phyloP scores from a whole-genome alignment of 2,329 filamentous ascomycete genomes.

The Simplicillium sp. region DNA sequence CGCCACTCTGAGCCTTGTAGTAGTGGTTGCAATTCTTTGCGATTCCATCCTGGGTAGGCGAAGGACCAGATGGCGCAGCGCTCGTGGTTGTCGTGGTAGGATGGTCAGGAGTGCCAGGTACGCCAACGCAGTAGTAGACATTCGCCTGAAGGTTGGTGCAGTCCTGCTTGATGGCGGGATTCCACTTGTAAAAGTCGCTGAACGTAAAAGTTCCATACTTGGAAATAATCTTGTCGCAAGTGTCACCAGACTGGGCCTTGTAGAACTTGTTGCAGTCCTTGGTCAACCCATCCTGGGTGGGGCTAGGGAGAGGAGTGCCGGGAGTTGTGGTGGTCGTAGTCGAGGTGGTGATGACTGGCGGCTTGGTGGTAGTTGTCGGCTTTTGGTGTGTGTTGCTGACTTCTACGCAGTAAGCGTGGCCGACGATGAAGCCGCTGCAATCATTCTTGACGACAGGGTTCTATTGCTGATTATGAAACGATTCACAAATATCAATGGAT shows the following conservation, averaged over 20 bases:
- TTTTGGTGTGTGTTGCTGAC: no score
- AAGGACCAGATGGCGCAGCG: no score
- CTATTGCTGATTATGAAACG: no score
- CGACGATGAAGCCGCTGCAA: no score
- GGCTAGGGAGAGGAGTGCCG: neutral
- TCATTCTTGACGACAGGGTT: no score
- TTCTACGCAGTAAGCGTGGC: no score
- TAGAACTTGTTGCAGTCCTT: conserved; percentile 2
- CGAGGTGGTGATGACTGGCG: no score
- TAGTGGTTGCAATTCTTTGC: neutral
- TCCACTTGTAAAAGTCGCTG: conserved; percentile 1
- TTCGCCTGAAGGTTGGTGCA: conserved; percentile 1
- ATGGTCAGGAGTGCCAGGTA: neutral
- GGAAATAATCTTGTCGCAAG: conserved; percentile 2
- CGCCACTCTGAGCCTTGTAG: neutral
- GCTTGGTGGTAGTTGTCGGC: no score
- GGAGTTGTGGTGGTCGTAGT: no score
- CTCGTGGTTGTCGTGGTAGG: no score
- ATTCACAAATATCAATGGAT: no score
- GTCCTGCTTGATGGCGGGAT: conserved; percentile 1
- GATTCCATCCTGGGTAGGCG: no score
- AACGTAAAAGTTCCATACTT: neutral
- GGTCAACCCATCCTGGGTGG: neutral
- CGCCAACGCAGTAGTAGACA: conserved; percentile 3
- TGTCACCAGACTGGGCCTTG: conserved; percentile 1